Percentiles rank a stretch among this genome's conserved stretches.
These are phyloP conservation scores for Colletotrichum sp. DNA, from an alignment of 2,329 filamentous ascomycete species.

Conservation along the genomic window DNA sequence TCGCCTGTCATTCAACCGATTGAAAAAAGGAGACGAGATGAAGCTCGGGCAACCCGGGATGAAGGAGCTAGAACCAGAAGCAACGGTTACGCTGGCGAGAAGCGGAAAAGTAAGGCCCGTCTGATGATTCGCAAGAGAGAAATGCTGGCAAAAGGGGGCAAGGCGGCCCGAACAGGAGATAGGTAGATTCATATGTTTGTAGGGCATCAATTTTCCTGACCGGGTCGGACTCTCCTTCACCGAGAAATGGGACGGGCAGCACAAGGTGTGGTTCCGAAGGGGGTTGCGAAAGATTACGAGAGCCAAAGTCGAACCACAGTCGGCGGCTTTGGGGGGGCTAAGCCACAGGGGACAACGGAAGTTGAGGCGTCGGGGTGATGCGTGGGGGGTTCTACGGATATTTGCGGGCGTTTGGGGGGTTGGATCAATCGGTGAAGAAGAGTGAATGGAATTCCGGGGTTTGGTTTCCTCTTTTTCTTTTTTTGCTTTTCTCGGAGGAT, in stretches of 20 bases:
- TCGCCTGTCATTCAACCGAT: neutral
- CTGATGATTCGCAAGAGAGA: neutral
- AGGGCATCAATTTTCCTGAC: neutral
- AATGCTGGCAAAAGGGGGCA: neutral
- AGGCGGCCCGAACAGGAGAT: neutral
- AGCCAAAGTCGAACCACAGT: constrained; percentile 13
- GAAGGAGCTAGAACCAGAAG: neutral
- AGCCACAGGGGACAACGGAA: neutral
- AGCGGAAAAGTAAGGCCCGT: neutral
- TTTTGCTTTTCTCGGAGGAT: neutral
- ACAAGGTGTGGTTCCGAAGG: neutral
- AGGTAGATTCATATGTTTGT: neutral
- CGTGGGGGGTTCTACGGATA: neutral
- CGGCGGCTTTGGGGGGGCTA: neutral
- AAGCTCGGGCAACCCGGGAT: neutral
- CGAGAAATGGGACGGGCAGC: neutral
- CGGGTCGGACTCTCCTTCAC: neutral
- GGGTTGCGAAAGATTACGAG: neutral
- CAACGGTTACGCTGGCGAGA: neutral
- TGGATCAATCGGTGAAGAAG: neutral
- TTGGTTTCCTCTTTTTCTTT: neutral
- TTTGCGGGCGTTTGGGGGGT: neutral
- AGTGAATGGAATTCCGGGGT: neutral
- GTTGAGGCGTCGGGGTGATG: neutral
- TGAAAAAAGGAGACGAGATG: neutral